Conservation (phyloP, 78 protist species). For the Guillardia theta region DNA sequence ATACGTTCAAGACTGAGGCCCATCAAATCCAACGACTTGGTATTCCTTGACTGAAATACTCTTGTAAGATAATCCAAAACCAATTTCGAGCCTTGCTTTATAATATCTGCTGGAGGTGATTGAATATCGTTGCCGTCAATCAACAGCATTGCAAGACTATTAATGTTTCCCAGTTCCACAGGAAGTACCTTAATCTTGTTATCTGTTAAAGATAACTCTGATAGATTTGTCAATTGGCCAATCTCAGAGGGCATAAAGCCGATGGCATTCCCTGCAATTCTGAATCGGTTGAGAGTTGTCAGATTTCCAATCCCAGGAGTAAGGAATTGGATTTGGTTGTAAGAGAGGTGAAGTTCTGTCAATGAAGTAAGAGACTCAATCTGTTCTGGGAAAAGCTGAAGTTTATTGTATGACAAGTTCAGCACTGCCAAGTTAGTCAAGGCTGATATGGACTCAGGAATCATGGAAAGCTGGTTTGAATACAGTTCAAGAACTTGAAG, state of each 20-base stretch:
- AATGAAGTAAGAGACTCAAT: not conserved
- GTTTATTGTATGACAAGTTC: not conserved
- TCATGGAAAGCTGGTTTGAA: not conserved
- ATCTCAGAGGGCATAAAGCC: not conserved
- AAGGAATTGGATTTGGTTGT: not conserved
- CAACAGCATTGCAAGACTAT: not conserved
- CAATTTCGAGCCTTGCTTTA: constrained; percentile 14
- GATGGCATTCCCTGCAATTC: not conserved
- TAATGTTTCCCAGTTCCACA: not conserved
- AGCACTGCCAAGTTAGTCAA: not conserved
- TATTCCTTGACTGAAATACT: not conserved
- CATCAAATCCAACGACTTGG: not conserved
- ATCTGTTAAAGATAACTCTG: not conserved
- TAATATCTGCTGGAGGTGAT: constrained; percentile 11
- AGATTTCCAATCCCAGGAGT: not conserved
- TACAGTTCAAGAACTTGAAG: not conserved
- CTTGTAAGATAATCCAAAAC: not conserved
- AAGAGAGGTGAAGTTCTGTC: not conserved
- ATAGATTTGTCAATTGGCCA: not conserved
- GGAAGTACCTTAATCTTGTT: not conserved
- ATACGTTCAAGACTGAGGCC: not conserved
- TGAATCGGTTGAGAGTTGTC: not conserved
- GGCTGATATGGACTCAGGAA: not conserved
- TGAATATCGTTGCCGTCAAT: not conserved
- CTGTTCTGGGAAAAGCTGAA: not conserved